Evolutionary conservation across 257 asterid species (phyloP).

Genomic region (Solanum neorickii): DNA sequence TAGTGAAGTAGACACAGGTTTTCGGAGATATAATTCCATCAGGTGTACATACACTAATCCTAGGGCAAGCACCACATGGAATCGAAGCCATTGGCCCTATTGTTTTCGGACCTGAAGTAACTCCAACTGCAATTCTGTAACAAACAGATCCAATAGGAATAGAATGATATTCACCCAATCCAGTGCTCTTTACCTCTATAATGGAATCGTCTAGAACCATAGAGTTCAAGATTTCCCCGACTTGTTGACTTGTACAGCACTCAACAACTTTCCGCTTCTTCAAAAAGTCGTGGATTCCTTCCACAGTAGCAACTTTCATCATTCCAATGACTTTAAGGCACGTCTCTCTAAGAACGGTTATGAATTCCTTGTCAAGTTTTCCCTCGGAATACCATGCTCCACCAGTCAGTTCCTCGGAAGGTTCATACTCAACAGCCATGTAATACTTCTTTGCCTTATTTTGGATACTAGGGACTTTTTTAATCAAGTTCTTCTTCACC

Average conservation of each 20-base stretch:
- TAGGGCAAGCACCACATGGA: constrained; percentile 72
- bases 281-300: constrained; percentile 21
- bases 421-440: constrained; percentile 53
- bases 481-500: constrained; percentile 17
- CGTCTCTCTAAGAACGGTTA: constrained; percentile 3
- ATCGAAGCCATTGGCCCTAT: constrained; percentile 48
- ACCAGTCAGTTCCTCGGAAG: constrained; percentile 57
- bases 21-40: constrained; percentile 59
- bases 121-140: constrained; percentile 28
- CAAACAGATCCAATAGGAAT: constrained; percentile 44
- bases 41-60: constrained; percentile 38
- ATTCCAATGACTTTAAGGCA: constrained; percentile 11
- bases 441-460: constrained; percentile 28
- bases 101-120: constrained; percentile 7
- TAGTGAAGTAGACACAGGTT: constrained; percentile 46
- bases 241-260: constrained; percentile 23
- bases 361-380: constrained; percentile 31
- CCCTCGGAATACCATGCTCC: constrained; percentile 54
- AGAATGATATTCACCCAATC: constrained; percentile 44
- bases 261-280: constrained; percentile 4
- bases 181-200: constrained; percentile 71
- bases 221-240: constrained; percentile 27
- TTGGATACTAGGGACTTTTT: constrained; percentile 37
- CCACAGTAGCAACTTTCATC: constrained; percentile 34
- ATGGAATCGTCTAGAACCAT: constrained; percentile 48